Conservation (phyloP, 345 rosid species). For the Conringia planisiliqua region DNA sequence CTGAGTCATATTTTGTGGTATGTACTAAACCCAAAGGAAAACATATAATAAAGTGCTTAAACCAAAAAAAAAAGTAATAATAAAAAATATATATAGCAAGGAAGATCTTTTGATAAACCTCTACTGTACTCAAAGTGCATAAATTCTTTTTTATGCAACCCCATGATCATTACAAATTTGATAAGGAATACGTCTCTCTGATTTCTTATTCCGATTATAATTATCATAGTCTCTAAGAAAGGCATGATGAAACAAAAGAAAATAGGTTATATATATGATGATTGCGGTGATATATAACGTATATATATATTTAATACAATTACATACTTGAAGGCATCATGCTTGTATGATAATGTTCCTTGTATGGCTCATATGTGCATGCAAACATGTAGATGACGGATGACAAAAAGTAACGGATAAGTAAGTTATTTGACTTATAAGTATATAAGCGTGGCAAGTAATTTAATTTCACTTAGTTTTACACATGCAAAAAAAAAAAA, state of each 20-base stretch:
- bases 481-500: neutral
- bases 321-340: neutral
- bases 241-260: slow-evolving; percentile 10
- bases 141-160: neutral
- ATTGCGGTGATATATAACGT: neutral
- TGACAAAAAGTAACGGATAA: neutral
- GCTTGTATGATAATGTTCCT: slow-evolving; percentile 1
- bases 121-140: slow-evolving; percentile 30
- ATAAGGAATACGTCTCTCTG: neutral
- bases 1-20: neutral
- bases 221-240: slow-evolving; percentile 13
- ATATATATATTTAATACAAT: neutral
- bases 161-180: slow-evolving; percentile 11
- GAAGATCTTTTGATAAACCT: slow-evolving; percentile 22
- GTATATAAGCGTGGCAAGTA: neutral
- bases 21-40: neutral
- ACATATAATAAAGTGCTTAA: neutral
- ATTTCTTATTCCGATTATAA: neutral
- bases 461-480: neutral
- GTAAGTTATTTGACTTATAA: neutral
- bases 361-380: neutral
- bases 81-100: neutral
- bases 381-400: neutral
- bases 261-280: slow-evolving; percentile 17
- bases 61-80: no score